Base-by-base conservation (phyloP, 805 yeast species). In the Wickerhamomyces queroliae region DNA sequence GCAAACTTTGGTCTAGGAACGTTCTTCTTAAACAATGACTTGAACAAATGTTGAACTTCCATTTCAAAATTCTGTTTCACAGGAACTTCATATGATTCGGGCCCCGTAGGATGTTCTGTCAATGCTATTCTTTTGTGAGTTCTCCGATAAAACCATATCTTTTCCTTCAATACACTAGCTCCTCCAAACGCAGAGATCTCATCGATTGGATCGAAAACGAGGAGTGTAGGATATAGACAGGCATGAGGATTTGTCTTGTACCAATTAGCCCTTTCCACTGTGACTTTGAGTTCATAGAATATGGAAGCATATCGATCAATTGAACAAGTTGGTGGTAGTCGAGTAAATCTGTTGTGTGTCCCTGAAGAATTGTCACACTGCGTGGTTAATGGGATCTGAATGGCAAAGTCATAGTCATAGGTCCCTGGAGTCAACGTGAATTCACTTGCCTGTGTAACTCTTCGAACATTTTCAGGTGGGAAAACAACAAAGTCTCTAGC, bases 281-380 rank as follows among this genome's bases (percentile, higher is more conserved):
- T 78, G 12, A 68, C 83, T 55, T 78, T 78, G 39, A 80, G 65
- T 50, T 69, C 78, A 52, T 79, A 79, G 21, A 15, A n/a, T 8
- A 35, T 12, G 4, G 7, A 4, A 10, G 30, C 37, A 20, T 7
- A 7, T 7, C 20, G 31, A 16, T n/a, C 25, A 9, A 26, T 6
- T 18, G 17, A 23, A n/a, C 15, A 9, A n/a, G 27, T 15, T 13
- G 37, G 19, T 17, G 37, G 37, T 28, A 28, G 11, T 16, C 20
- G 11, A 25, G 10, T 9, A 25, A 5, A 13, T 8, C 13, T 15
- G 6, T 10, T 5, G 13, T 25, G 27, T 6, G 13, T 7, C 13
- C 17, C 3, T 12, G 19, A 4, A 18, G 13, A 16, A n/a, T 18
- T 21, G 18, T 6, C 9, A n/a, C 21, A 11, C 9, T 17, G 9